phyloP scores from a whole-genome alignment of 495 filamentous ascomycete species.

The Aspergillus panamensis region DNA sequence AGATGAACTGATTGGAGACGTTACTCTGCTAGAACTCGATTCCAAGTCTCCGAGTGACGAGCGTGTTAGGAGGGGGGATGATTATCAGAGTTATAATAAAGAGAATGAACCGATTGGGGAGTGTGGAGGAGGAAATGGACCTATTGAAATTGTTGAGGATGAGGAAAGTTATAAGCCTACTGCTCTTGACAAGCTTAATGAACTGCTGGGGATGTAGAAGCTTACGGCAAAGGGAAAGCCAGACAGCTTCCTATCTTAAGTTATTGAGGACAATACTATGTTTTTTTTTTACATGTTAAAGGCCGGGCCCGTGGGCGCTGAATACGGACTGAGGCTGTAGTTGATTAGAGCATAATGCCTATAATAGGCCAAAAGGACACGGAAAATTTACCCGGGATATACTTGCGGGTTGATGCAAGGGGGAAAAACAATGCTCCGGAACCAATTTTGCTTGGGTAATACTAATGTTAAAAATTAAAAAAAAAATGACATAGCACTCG shows the following conservation, averaged over 20 bases:
- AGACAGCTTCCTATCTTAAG: not conserved
- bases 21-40: conserved; percentile 7
- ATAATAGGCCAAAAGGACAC: too few relatives aligned
- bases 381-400: too few relatives aligned
- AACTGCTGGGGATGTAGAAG: conserved; percentile 18
- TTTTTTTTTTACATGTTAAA: too few relatives aligned
- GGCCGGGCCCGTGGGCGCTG: too few relatives aligned
- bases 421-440: too few relatives aligned
- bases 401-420: too few relatives aligned
- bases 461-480: too few relatives aligned
- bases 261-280: not conserved
- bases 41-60: not conserved
- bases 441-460: too few relatives aligned
- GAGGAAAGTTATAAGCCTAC: conserved; percentile 27
- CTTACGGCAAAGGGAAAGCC: not conserved
- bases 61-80: not conserved
- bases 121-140: not conserved
- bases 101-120: conserved; percentile 2
- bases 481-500: too few relatives aligned
- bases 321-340: too few relatives aligned
- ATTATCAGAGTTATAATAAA: not conserved
- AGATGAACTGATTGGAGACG: not conserved
- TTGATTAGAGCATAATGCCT: too few relatives aligned
- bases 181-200: conserved; percentile 26
- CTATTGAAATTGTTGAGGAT: conserved; percentile 29